These are phyloP conservation scores for Rhodotorula sp. DNA, from an alignment of 1,284 basidiomycete species.

Conservation along the genomic window DNA sequence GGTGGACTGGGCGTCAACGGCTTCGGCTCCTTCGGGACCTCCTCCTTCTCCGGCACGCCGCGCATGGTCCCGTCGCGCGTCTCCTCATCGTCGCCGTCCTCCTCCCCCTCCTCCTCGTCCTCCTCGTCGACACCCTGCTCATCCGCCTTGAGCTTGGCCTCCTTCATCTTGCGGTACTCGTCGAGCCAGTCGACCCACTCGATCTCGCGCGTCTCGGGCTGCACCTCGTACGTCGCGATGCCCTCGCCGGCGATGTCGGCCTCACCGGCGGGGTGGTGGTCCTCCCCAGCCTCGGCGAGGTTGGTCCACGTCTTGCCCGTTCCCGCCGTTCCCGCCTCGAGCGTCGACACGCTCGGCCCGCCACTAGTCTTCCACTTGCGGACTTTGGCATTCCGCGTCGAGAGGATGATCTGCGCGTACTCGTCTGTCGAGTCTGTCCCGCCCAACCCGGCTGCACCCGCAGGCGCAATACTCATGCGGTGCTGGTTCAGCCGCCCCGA, in stretches of 20 bases:
- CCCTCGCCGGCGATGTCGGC: slow-evolving; percentile 30
- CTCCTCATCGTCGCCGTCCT: neutral
- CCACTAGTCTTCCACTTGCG: slow-evolving; percentile 55
- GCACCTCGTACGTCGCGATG: neutral
- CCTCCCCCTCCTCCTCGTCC: slow-evolving; percentile 12
- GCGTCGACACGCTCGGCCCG: slow-evolving; percentile 14
- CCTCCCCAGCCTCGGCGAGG: slow-evolving; percentile 8
- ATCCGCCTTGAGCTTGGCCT: slow-evolving; percentile 58
- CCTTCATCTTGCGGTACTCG: slow-evolving; percentile 60
- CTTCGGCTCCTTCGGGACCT: neutral
- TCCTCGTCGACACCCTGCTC: neutral
- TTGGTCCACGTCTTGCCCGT: slow-evolving; percentile 11
- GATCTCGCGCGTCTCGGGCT: slow-evolving; percentile 51
- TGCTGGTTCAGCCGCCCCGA: slow-evolving; percentile 12
- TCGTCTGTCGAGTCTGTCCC: slow-evolving; percentile 51
- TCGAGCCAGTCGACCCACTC: slow-evolving; percentile 64
- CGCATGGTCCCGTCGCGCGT: neutral
- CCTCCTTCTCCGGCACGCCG: neutral
- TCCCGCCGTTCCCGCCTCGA: slow-evolving; percentile 15
- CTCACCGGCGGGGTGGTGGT: neutral
- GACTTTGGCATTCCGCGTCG: slow-evolving; percentile 59
- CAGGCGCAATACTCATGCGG: slow-evolving; percentile 33
- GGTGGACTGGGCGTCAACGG: slow-evolving; percentile 11
- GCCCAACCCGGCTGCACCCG: slow-evolving; percentile 1
- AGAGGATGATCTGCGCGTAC: slow-evolving; percentile 59